phyloP scores from a whole-genome alignment of 1,284 basidiomycete genomes.

The Rhodotorula sp. region DNA sequence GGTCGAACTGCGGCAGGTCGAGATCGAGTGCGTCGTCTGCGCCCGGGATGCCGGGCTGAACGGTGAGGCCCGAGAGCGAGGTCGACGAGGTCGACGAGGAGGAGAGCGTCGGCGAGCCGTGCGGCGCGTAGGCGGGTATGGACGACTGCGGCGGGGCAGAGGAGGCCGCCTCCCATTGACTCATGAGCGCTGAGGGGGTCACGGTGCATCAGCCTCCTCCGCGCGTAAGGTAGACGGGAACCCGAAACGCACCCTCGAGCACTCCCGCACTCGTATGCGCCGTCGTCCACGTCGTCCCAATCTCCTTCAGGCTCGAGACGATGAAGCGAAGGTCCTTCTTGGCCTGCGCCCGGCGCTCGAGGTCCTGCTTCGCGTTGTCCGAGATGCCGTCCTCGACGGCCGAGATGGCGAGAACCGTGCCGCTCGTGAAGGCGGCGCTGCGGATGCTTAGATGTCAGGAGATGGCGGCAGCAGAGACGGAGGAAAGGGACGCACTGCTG shows the following conservation, averaged over 20 bases:
- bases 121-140: background rate
- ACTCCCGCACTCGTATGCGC: conserved; percentile 34
- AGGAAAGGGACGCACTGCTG: conserved; percentile 24
- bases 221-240: background rate
- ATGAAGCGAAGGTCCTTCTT: conserved; percentile 33
- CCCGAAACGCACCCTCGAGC: conserved; percentile 24
- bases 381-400: conserved; percentile 35
- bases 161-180: conserved; percentile 18
- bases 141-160: background rate
- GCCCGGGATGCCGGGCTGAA: background rate
- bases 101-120: conserved; percentile 2
- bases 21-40: background rate
- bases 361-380: conserved; percentile 17
- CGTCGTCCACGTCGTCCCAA: conserved; percentile 37
- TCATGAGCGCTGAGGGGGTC: conserved; percentile 5
- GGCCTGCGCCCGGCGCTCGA: conserved; percentile 20
- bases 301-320: conserved; percentile 34
- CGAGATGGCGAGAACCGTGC: conserved; percentile 35
- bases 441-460: background rate
- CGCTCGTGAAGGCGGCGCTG: conserved; percentile 34
- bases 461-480: too few species aligned
- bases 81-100: background rate
- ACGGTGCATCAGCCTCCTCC: background rate
- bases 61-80: background rate
- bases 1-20: background rate